These are phyloP conservation scores for Arthrobotrys entomopaga DNA, from an alignment of 2,329 filamentous ascomycete genomes.

Conservation along the genomic window DNA sequence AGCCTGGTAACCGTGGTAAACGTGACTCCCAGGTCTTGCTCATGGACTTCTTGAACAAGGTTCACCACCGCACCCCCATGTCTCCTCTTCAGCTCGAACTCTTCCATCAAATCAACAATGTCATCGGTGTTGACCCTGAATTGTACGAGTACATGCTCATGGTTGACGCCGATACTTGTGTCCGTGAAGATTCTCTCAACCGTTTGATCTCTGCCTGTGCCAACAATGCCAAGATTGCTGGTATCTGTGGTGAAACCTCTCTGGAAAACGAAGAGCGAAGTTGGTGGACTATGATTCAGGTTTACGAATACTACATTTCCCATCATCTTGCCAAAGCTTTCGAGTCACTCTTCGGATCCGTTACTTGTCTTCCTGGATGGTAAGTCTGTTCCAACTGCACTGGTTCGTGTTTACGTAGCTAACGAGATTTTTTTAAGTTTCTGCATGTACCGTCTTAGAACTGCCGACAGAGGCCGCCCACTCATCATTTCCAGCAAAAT, in stretches of 20 bases:
- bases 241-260: constrained; percentile 96
- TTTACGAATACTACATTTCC: constrained; percentile 99
- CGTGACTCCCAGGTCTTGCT: constrained; percentile 96
- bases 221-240: constrained; percentile 94
- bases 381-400: constrained; percentile 67
- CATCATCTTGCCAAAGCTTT: constrained; percentile 97
- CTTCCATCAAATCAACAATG: constrained; percentile 99
- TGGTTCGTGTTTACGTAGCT: constrained; percentile 59
- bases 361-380: constrained; percentile 99
- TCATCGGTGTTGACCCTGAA: constrained; percentile 96
- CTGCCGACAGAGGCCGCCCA: constrained; percentile 91
- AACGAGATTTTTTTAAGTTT: constrained; percentile 75
- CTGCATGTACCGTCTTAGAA: constrained; percentile 96
- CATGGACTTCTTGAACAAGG: constrained; percentile 97
- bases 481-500: constrained; percentile 91
- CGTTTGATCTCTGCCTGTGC: constrained; percentile 90
- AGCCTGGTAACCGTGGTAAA: constrained; percentile 97
- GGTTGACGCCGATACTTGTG: constrained; percentile 97
- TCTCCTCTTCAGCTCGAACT: constrained; percentile 95
- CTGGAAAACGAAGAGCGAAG: constrained; percentile 93
- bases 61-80: constrained; percentile 94
- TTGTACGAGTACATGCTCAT: constrained; percentile 97
- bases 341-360: constrained; percentile 95
- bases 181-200: constrained; percentile 90
- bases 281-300: constrained; percentile 99